Conservation (phyloP, 106 monocot species). For the Triglochin maritima region DNA sequence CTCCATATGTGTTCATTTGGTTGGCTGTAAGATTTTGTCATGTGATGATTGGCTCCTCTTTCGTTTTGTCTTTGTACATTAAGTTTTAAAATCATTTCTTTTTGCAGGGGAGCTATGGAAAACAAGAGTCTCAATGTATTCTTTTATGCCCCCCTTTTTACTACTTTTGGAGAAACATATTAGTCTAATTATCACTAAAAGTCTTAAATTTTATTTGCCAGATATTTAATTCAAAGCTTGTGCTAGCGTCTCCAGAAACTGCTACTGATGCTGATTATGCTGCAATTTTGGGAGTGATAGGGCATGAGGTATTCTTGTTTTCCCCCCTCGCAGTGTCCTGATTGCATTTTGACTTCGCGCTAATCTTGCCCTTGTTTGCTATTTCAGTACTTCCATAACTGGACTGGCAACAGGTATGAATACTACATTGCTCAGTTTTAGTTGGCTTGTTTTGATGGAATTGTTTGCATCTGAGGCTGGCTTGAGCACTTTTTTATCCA, state of each 20-base stretch:
- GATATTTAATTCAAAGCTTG: slow-evolving; percentile 96
- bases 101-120: slow-evolving; percentile 99
- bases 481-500: too few relatives aligned
- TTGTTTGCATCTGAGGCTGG: too few relatives aligned
- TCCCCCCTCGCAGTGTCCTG: background rate
- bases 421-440: background rate
- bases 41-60: too few relatives aligned
- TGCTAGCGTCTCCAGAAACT: slow-evolving; percentile 95
- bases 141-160: slow-evolving; percentile 6
- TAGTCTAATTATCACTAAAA: background rate
- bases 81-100: background rate
- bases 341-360: background rate
- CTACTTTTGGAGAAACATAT: background rate
- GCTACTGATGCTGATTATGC: slow-evolving; percentile 98
- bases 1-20: too few relatives aligned
- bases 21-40: too few relatives aligned
- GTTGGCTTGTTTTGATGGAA: background rate
- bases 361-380: slow-evolving; percentile 10
- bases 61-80: too few relatives aligned
- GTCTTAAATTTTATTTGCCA: slow-evolving; percentile 18
- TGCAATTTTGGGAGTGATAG: slow-evolving; percentile 92
- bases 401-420: slow-evolving; percentile 94
- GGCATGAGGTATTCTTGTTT: slow-evolving; percentile 66
- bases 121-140: slow-evolving; percentile 98
- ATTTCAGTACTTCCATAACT: slow-evolving; percentile 99